Percentiles rank a stretch among this genome's conserved stretches.
These are phyloP conservation scores for Cryptococcus depauperatus DNA, from an alignment of 1,284 basidiomycete species.

Conservation along the genomic window DNA sequence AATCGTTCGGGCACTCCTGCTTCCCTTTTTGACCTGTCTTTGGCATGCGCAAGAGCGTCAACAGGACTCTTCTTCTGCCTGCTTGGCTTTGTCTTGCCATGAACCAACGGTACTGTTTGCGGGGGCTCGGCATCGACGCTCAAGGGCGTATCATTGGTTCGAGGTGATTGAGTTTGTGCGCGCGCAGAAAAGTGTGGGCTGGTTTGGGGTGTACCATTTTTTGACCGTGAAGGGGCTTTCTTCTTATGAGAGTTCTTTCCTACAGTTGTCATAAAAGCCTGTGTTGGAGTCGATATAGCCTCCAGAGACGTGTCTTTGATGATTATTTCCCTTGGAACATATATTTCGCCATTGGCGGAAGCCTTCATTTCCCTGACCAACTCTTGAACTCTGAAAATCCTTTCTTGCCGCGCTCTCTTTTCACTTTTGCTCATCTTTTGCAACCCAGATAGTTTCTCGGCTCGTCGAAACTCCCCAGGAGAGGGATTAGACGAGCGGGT, in stretches of 20 bases:
- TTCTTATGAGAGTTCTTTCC: neutral
- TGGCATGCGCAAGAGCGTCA: neutral
- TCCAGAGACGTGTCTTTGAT: neutral
- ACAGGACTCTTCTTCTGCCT: neutral
- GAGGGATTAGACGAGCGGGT: slow-evolving; percentile 26
- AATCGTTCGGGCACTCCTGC: too few species aligned
- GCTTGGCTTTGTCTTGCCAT: neutral
- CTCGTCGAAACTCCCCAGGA: slow-evolving; percentile 21
- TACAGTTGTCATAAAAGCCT: neutral
- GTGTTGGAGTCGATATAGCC: neutral
- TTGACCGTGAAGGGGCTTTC: neutral
- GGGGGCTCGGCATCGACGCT: neutral
- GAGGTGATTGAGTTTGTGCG: slow-evolving; percentile 1
- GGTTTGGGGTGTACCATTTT: neutral
- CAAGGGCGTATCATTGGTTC: neutral
- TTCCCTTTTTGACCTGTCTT: too few species aligned
- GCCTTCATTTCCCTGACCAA: slow-evolving; percentile 2
- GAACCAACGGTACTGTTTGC: neutral
- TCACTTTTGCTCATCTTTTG: slow-evolving; percentile 12
- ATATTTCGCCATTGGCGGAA: neutral
- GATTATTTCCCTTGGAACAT: neutral
- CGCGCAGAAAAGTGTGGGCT: neutral
- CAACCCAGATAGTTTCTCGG: slow-evolving; percentile 22
- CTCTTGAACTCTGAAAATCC: neutral
- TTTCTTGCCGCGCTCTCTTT: neutral